These are phyloP conservation scores for Polytrichum commune DNA, from an alignment of 225 moss, liverwort and hornwort species.

Conservation along the genomic window DNA sequence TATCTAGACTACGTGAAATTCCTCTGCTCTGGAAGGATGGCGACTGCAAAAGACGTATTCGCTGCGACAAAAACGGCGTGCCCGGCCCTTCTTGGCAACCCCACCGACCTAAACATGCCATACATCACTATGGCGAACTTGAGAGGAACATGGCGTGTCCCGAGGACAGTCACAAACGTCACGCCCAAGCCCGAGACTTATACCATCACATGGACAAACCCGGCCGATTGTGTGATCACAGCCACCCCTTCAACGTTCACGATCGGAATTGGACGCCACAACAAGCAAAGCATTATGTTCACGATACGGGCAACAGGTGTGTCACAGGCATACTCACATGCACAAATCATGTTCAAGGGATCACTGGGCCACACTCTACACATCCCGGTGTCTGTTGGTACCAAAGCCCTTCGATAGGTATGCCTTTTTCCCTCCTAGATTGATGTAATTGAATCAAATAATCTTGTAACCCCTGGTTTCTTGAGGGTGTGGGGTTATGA, in stretches of 20 bases:
- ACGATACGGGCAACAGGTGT: constrained; percentile 9
- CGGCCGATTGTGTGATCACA: constrained; percentile 4
- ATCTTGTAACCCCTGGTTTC: background rate
- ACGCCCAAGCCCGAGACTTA: constrained; percentile 9
- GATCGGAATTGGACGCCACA: background rate
- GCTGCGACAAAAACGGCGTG: constrained; percentile 17
- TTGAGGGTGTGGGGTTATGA: background rate
- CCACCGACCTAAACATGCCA: constrained; percentile 29
- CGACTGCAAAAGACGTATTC: constrained; percentile 4
- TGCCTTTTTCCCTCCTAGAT: background rate
- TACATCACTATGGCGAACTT: constrained; percentile 32
- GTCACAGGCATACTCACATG: constrained; percentile 21
- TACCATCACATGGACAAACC: constrained; percentile 25
- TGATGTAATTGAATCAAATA: background rate
- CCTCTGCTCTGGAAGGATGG: constrained; percentile 26
- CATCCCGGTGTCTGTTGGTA: constrained; percentile 25
- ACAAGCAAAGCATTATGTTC: constrained; percentile 16
- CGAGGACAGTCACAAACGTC: constrained; percentile 24
- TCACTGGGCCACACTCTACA: constrained; percentile 14
- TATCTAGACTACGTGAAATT: constrained; percentile 30
- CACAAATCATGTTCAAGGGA: constrained; percentile 21
- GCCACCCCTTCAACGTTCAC: constrained; percentile 17
- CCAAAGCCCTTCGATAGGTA: constrained; percentile 12
- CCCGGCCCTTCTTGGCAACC: constrained; percentile 4
- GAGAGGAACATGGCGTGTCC: constrained; percentile 12